Base-by-base conservation (phyloP, 768 basidiomycete species). In the Candolleomyces aberdarensis region DNA sequence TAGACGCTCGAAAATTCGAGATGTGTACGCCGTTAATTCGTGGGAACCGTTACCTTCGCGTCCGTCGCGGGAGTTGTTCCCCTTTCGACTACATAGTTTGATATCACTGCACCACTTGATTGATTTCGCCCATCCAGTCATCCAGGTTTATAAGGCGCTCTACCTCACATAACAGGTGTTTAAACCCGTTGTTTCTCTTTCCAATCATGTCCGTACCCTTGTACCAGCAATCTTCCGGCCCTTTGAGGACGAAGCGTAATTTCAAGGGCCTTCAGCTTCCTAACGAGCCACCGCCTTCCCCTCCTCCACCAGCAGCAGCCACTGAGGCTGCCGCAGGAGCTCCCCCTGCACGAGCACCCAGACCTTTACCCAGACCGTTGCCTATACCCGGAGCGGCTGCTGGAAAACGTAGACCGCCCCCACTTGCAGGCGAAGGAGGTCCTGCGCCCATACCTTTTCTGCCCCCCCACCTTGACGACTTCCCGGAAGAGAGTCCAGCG, bases 241-340 rank as follows among this genome's bases (percentile, higher is more conserved):
- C 89, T 43, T 81, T 92, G 62, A 87, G 92, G 70, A 92, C 92
- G 77, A 95, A 94, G 73, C 85, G 93, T 49, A 95, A 95, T 73
- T 94, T 93, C 83, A 94, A 94, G 74, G 86, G 83, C 31, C 84
- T 94, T 13, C 84, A 86, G 71, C 85, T 95, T 64, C 80, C 85
- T 64, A 64, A 80, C 48, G 75, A 82, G 51, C 53, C 43, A 41
- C 54, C 59, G n/a, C 60, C 57, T 8, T 40, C 57, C 11, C 52
- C 61, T 13, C 68, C 66, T 52, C 62, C 69, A 11, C 56, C 57
- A 17, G 64, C 67, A 22, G 52, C 61, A 40, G 46, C 57, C 9
- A 53, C 56, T 17, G 61, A 58, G 15, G 50, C 49, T 10, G 50
- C 49, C 5, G 56, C 61, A 48, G 17, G 8, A 46, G 44, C 14